Evolutionary conservation across 305 asterid species (phyloP).

Genomic region (Fraxinus angustifolia): DNA sequence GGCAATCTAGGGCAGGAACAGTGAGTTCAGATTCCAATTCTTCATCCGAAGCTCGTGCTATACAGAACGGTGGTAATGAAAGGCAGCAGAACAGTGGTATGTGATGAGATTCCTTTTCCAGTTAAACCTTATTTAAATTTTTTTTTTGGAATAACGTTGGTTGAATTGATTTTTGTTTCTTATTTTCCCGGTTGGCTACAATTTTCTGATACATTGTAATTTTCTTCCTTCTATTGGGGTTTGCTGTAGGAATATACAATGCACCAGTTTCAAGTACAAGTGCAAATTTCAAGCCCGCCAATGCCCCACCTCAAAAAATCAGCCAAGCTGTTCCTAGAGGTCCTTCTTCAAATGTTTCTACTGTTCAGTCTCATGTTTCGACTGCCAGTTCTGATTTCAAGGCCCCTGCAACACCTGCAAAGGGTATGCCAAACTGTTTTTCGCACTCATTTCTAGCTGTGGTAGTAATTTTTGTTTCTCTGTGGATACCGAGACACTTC

Average conservation of each 20-base stretch:
- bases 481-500: not conserved
- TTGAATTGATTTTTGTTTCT: not conserved
- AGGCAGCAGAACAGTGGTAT: constrained; percentile 57
- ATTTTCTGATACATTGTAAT: not conserved
- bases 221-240: constrained; percentile 3
- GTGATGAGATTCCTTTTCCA: constrained; percentile 9
- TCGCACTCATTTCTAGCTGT: constrained; percentile 3
- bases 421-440: constrained; percentile 42
- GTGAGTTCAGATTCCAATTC: constrained; percentile 40
- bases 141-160: not conserved
- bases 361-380: constrained; percentile 41
- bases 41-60: constrained; percentile 33
- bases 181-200: not conserved
- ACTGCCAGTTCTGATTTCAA: constrained; percentile 39
- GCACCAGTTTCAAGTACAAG: constrained; percentile 35
- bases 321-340: constrained; percentile 49
- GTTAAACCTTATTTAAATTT: not conserved
- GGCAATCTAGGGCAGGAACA: constrained; percentile 45
- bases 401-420: constrained; percentile 54
- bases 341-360: constrained; percentile 43
- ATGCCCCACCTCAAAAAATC: constrained; percentile 42
- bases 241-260: constrained; percentile 42
- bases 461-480: not conserved
- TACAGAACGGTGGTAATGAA: constrained; percentile 58
- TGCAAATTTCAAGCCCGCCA: constrained; percentile 31